Conservation (phyloP, 345 rosid genomes). For the Draba incana region DNA sequence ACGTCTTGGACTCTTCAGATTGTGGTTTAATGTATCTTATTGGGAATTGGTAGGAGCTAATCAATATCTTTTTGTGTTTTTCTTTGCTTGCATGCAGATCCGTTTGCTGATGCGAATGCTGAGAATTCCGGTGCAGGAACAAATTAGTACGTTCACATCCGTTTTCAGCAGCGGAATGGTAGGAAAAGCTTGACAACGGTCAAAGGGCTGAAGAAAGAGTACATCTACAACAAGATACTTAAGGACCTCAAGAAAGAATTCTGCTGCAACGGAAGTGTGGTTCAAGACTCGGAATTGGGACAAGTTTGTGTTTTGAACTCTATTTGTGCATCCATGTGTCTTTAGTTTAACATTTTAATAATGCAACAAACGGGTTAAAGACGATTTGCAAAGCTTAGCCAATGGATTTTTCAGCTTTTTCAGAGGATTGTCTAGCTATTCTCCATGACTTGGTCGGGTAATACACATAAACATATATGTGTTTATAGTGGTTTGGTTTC, state of each 20-base stretch:
- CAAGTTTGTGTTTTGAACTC: slow-evolving; percentile 51
- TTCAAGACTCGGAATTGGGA: slow-evolving; percentile 81
- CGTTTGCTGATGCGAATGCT: slow-evolving; percentile 74
- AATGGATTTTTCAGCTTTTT: background rate
- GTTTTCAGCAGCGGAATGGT: slow-evolving; percentile 80
- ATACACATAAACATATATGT: too few species aligned
- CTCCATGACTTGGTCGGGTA: too few species aligned
- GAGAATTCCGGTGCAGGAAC: slow-evolving; percentile 80
- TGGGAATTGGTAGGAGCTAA: slow-evolving; percentile 9
- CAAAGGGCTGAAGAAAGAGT: slow-evolving; percentile 80
- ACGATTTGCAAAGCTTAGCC: background rate
- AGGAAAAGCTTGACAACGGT: slow-evolving; percentile 82
- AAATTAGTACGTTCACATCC: slow-evolving; percentile 68
- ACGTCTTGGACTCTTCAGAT: background rate
- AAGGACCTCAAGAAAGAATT: slow-evolving; percentile 76
- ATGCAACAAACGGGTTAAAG: background rate
- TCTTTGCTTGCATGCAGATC: slow-evolving; percentile 43
- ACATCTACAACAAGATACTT: slow-evolving; percentile 78
- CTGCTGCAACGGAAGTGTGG: slow-evolving; percentile 68
- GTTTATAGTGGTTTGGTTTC: too few species aligned
- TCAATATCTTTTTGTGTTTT: background rate
- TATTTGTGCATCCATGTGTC: background rate
- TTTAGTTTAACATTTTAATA: background rate
- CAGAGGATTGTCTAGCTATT: too few species aligned
- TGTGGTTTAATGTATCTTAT: background rate